Evolutionary conservation across 2,329 filamentous ascomycete genomes (phyloP).

Genomic region (Penicillium olsonii): DNA sequence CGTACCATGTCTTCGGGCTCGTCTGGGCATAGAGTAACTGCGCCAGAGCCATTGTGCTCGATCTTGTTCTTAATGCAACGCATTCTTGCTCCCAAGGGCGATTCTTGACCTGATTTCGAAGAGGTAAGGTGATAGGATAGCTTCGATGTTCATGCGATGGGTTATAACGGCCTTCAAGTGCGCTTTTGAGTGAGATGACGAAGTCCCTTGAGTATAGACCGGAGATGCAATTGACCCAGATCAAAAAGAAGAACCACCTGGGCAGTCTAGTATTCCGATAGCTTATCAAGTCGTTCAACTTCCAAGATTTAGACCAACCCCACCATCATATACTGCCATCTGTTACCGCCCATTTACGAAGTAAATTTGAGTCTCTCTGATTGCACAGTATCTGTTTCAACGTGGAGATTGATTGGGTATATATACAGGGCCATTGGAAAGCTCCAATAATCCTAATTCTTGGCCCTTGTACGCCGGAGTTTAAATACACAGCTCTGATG

Average conservation of each 20-base stretch:
- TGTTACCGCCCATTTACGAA: slow-evolving; percentile 7
- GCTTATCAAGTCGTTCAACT: slow-evolving; percentile 1
- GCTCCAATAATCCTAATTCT: too few species aligned
- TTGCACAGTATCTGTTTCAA: background rate
- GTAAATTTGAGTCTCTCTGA: background rate
- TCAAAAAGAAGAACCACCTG: background rate
- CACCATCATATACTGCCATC: slow-evolving; percentile 21
- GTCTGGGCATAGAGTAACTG: slow-evolving; percentile 67
- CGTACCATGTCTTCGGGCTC: slow-evolving; percentile 74
- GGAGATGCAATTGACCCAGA: background rate
- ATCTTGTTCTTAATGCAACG: slow-evolving; percentile 67
- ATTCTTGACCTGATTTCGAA: background rate
- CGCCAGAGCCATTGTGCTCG: slow-evolving; percentile 66
- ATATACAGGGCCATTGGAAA: too few species aligned
- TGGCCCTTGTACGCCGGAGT: too few species aligned
- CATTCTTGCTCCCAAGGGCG: slow-evolving; percentile 49
- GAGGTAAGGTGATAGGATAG: background rate
- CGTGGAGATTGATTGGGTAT: background rate
- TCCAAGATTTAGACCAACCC: slow-evolving; percentile 1
- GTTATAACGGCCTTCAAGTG: background rate
- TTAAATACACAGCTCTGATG: background rate
- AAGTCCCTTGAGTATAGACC: background rate
- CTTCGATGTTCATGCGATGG: slow-evolving; percentile 1
- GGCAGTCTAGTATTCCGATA: background rate
- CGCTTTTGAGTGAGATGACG: background rate